phyloP scores from a whole-genome alignment of 164 flowering plant species.

The Malania oleifera region DNA sequence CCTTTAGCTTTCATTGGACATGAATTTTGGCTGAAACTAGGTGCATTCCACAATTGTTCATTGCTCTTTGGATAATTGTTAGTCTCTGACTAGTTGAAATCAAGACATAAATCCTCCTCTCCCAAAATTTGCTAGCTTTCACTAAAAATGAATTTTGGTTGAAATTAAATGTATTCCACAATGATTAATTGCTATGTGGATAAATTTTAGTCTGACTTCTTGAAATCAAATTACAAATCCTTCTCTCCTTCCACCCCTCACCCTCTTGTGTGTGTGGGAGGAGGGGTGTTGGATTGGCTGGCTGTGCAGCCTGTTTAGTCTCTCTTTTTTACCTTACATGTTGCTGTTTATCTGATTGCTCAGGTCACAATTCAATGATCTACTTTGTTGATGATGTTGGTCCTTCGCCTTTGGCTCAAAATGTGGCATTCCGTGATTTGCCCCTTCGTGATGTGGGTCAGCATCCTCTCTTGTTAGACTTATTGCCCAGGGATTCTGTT shows the following conservation, averaged over 20 bases:
- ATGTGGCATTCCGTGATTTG: constrained; percentile 81
- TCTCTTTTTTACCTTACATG: neutral
- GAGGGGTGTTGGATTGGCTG: no score
- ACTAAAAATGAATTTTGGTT: no score
- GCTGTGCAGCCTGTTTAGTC: no score
- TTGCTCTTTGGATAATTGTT: neutral
- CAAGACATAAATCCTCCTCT: neutral
- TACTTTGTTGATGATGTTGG: constrained; percentile 98
- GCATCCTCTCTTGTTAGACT: constrained; percentile 64
- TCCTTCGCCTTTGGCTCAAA: constrained; percentile 93
- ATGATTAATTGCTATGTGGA: no score
- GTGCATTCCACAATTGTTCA: neutral
- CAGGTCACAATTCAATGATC: constrained; percentile 96
- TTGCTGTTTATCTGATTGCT: constrained; percentile 5
- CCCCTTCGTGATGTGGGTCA: constrained; percentile 99
- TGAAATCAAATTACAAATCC: no score
- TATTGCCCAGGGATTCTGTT: neutral
- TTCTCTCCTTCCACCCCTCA: no score
- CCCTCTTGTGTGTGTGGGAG: no score
- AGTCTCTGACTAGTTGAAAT: neutral
- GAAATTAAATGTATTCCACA: no score
- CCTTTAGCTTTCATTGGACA: neutral
- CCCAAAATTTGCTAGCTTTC: neutral
- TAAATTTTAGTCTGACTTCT: no score
- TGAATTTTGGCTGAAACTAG: neutral